phyloP scores from a whole-genome alignment of 1,284 basidiomycete genomes.

The Exobasidium rhododendri region DNA sequence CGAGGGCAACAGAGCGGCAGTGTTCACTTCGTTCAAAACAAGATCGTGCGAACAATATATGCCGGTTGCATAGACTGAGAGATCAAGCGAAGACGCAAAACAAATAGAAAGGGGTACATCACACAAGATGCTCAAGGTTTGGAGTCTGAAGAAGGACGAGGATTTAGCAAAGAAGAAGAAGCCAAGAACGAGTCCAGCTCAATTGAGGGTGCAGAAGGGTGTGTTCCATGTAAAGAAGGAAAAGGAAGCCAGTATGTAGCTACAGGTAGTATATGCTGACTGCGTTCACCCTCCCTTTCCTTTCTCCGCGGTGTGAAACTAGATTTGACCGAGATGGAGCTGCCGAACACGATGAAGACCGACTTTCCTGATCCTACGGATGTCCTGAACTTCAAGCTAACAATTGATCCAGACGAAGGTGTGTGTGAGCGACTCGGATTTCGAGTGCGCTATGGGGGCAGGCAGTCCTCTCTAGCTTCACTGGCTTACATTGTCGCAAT shows the following conservation, averaged over 20 bases:
- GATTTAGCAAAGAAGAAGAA: conserved; percentile 48
- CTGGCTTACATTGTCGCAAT: background rate
- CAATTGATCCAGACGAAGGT: conserved; percentile 96
- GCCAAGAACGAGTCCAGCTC: conserved; percentile 86
- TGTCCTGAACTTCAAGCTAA: conserved; percentile 91
- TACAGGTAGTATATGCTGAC: background rate
- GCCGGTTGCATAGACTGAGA: too few relatives aligned
- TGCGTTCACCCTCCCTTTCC: background rate
- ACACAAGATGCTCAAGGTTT: conserved; percentile 38
- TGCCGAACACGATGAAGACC: conserved; percentile 93
- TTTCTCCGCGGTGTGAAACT: conserved; percentile 15
- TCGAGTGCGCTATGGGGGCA: background rate
- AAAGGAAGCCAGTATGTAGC: too few relatives aligned
- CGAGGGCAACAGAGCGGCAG: too few relatives aligned
- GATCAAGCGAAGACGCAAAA: too few relatives aligned
- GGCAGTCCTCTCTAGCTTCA: conserved; percentile 3
- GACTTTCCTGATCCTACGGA: conserved; percentile 85
- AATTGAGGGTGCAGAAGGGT: conserved; percentile 99
- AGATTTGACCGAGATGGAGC: conserved; percentile 96
- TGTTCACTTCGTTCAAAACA: too few relatives aligned
- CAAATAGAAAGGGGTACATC: too few relatives aligned
- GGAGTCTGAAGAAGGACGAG: conserved; percentile 53
- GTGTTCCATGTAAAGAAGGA: conserved; percentile 34
- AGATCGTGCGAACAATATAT: too few relatives aligned
- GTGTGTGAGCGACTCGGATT: conserved; percentile 19